Conservation (phyloP, 768 basidiomycete genomes). For the Amanita phalloides region DNA sequence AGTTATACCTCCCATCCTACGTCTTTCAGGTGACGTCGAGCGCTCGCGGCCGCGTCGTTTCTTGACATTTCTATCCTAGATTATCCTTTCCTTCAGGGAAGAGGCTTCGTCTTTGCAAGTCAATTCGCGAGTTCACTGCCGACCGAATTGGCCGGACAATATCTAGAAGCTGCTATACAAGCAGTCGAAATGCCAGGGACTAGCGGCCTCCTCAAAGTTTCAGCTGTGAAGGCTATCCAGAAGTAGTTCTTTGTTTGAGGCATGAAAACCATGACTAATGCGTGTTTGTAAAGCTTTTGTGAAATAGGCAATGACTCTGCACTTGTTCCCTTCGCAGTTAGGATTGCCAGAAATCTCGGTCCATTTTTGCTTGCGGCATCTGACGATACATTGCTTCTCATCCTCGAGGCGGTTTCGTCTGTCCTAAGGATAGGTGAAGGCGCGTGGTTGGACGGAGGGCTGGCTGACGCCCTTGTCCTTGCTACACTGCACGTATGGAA, state of each 20-base stretch:
- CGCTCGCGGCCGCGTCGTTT: neutral
- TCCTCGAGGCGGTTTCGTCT: conserved; percentile 77
- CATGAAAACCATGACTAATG: conserved; percentile 6
- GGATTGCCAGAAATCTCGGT: conserved; percentile 72
- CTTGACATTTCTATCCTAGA: conserved; percentile 32
- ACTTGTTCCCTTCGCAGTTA: conserved; percentile 52
- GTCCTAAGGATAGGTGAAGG: conserved; percentile 66
- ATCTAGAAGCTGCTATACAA: conserved; percentile 77
- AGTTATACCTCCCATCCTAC: conserved; percentile 70
- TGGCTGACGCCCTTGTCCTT: conserved; percentile 54
- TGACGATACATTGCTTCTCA: conserved; percentile 82
- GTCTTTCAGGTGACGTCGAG: conserved; percentile 45
- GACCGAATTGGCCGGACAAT: conserved; percentile 64
- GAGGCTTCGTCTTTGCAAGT: conserved; percentile 91
- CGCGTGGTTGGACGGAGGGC: conserved; percentile 59
- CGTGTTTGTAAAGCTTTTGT: conserved; percentile 52
- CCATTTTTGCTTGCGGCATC: conserved; percentile 74
- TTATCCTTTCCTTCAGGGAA: conserved; percentile 86
- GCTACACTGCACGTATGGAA: conserved; percentile 76
- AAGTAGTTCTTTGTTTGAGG: conserved; percentile 47
- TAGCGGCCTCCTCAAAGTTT: conserved; percentile 84
- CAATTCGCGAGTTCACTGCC: conserved; percentile 75
- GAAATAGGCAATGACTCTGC: conserved; percentile 50
- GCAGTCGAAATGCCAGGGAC: conserved; percentile 69
- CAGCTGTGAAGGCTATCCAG: conserved; percentile 86